Evolutionary conservation across 805 yeast species (phyloP), one percentile per base, ranked within the genome.

Genomic region (Dipodascopsis uninucleata): DNA sequence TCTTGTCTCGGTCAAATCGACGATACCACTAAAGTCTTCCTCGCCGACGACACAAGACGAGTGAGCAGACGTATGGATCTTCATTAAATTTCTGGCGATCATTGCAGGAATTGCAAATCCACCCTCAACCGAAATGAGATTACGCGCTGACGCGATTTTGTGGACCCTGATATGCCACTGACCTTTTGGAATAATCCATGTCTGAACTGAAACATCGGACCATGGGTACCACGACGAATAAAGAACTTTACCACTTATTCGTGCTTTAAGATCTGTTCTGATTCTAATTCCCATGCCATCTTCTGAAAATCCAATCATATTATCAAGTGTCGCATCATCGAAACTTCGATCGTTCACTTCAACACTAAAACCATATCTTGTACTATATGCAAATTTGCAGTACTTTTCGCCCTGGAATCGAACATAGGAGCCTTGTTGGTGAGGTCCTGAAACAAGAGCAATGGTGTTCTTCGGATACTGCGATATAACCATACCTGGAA

Each of bases 381-480:
- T 31, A 9, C 58, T 53, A 36, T 58, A 58, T n/a, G 58, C 60
- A 41, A 57, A 57, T 42, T 58, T 58, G 45, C 53, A 39, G 50
- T 58, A 58, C 41, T 58, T 58, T 22, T 51, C 59, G 8, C 47
- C 47, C 22, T 45, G 53, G 41, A 43, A 37, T 12, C 59, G 48
- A 22, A 47, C 35, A 41, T 45, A 40, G 33, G 36, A 45, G 7
- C 45, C 48, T 22, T 37, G 35, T 24, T 45, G 49, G 16, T 32
- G 26, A 3, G 41, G 28, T 8, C 41, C 34, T 22, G 41, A 28
- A 3, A 42, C 43, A 45, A 16, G 49, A 40, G 25, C 41, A 45
- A 3, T 42, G 45, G 33, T 28, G 31, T 4, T 12, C 31, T 33
- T 45, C 49, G 22, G 34, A 40, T 9, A 45, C 21, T 14, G 31